Evolutionary conservation across 352 stramenopile genomes (phyloP).

Genomic region (Phytophthora megakarya): DNA sequence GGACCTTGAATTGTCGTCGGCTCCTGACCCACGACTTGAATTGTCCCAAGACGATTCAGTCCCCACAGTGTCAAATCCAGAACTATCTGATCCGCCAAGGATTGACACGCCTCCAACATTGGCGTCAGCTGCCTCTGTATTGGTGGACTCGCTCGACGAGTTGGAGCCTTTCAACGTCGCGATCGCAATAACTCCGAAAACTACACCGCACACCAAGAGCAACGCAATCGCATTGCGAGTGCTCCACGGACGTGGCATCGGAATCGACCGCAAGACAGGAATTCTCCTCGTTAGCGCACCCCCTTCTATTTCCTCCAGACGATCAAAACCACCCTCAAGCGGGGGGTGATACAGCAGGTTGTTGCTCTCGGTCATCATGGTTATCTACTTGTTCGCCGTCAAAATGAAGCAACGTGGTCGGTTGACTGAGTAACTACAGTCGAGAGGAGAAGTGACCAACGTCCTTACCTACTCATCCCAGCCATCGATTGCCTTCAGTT

Average conservation of each 20-base stretch:
- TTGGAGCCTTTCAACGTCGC: constrained; percentile 2
- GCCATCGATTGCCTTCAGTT: constrained; percentile 15
- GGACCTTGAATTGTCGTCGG: not conserved
- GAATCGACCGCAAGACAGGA: constrained; percentile 26
- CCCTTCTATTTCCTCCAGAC: constrained; percentile 34
- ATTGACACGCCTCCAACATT: constrained; percentile 14
- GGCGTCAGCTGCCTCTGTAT: constrained; percentile 6
- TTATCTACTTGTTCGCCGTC: not conserved
- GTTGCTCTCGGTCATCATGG: constrained; percentile 38
- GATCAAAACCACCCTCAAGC: constrained; percentile 25
- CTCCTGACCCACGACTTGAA: not conserved
- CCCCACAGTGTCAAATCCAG: constrained; percentile 1
- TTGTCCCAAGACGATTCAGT: constrained; percentile 6
- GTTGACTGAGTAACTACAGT: constrained; percentile 5
- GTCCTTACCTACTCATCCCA: not conserved
- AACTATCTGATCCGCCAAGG: constrained; percentile 13
- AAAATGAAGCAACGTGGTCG: not conserved
- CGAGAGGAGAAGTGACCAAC: constrained; percentile 24
- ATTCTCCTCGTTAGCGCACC: constrained; percentile 16
- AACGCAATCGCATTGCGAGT: constrained; percentile 30
- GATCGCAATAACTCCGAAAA: constrained; percentile 36
- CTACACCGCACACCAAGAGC: constrained; percentile 29
- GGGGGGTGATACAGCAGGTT: constrained; percentile 32
- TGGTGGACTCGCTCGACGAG: not conserved
- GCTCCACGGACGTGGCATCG: constrained; percentile 26